Evolutionary conservation across 257 asterid genomes (phyloP), one percentile per base, ranked within the genome.

Genomic region (Avicennia marina): DNA sequence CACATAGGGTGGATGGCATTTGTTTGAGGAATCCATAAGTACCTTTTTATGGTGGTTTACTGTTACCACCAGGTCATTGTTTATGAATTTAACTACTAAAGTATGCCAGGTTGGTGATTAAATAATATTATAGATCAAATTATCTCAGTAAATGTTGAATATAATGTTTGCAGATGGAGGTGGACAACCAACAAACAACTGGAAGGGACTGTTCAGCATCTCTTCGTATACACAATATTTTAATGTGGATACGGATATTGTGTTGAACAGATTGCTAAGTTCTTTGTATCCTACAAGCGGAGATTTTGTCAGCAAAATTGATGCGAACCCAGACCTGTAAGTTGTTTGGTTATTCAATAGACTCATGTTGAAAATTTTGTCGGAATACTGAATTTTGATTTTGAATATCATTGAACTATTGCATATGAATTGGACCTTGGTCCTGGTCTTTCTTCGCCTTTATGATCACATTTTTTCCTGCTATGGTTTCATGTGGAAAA

Each of bases 241-340:
- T 74, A 85, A 91, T 33, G 95, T 91, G 51, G 98, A 91, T 72
- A 88, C 96, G 17, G 96, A 91, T 66, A 53, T 83, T 2, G 95
- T 91, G 72, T 63, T 85, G 73, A 91, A 83, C 89, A 84, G 98
- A 82, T 58, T 91, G 85, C 45, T 88, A 58, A 88, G 96, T 74
- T 83, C 96, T 42, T 70, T 91, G 69, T 77, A 78, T 79, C 98
- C 98, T 47, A 62, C 67, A 4, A 75, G 68, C 48, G 98, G 96
- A 73, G 98, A 91, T 73, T 91, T 91, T 71, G 71, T 77, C 78
- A 72, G 72, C 80, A 91, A 85, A 71, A 91, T 88, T 63, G 95
- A 88, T 75, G 95, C 95, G 48, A 88, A 91, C 65, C 98, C 98
- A 45, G 96, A 91, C 75, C 88, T 91, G 98, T 91, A 80, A 91